These are phyloP conservation scores for Eragrostis tef DNA, from an alignment of 202 grass and related monocot species.

Conservation along the genomic window DNA sequence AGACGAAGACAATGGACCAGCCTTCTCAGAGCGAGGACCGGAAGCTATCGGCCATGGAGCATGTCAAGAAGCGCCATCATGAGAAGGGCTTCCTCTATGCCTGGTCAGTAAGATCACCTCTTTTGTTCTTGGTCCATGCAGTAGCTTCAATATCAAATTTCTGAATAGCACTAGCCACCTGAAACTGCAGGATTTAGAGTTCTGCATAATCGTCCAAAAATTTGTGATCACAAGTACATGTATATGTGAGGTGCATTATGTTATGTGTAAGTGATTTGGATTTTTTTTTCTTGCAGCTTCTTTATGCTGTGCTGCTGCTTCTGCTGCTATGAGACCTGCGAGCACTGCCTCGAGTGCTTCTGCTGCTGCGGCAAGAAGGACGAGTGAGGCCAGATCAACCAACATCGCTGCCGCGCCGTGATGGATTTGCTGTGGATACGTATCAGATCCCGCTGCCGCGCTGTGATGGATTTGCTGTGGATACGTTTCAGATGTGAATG, in stretches of 20 bases:
- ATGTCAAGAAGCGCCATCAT: conserved; percentile 55
- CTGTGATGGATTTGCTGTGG: neutral
- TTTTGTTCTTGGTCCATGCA: conserved; percentile 3
- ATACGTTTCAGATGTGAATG: neutral
- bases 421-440: neutral
- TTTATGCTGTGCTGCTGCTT: conserved; percentile 60
- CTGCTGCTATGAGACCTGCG: conserved; percentile 61
- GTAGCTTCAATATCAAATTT: neutral
- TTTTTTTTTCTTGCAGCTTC: conserved; percentile 35
- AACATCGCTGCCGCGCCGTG: too few relatives aligned
- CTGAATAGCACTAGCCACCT: neutral
- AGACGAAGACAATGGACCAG: conserved; percentile 35
- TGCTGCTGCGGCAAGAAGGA: conserved; percentile 60
- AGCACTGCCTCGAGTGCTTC: conserved; percentile 52
- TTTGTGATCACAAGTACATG: neutral
- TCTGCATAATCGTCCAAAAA: neutral
- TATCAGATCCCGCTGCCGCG: too few relatives aligned
- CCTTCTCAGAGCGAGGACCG: conserved; percentile 30
- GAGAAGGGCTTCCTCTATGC: conserved; percentile 66
- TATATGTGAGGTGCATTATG: neutral
- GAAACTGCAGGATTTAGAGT: neutral
- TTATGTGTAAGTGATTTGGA: neutral
- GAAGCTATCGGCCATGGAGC: conserved; percentile 53
- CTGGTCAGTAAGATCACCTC: conserved; percentile 49
- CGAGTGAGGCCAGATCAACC: conserved; percentile 32